phyloP scores from a whole-genome alignment of 495 filamentous ascomycete genomes.

The Penicillium crystallinum region DNA sequence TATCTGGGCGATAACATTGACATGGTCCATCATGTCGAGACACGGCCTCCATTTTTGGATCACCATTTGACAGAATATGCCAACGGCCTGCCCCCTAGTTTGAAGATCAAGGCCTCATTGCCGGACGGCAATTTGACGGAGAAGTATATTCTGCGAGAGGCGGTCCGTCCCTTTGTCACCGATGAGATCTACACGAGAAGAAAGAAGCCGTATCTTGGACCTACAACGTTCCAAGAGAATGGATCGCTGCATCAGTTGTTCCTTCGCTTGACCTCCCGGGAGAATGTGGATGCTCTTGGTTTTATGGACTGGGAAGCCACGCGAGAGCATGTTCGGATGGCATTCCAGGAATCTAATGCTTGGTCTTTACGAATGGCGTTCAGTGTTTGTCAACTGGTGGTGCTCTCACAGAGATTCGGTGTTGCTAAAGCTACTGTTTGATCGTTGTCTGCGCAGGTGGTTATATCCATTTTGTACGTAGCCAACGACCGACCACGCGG shows the following conservation, averaged over 20 bases:
- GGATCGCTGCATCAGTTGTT: conserved; percentile 38
- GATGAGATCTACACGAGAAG: conserved; percentile 42
- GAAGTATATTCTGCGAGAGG: conserved; percentile 49
- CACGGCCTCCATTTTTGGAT: conserved; percentile 47
- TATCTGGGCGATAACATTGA: conserved; percentile 47
- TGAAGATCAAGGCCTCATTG: conserved; percentile 32
- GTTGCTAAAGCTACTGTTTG: no score
- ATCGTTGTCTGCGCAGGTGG: no score
- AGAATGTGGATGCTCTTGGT: conserved; percentile 24
- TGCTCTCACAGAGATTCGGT: no score
- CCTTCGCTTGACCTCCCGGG: conserved; percentile 26
- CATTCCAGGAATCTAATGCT: no score
- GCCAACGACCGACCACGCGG: no score
- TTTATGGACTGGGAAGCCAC: conserved; percentile 1
- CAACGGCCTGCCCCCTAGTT: conserved; percentile 40
- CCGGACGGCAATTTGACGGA: conserved; percentile 13
- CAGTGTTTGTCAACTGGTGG: no score
- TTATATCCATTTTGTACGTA: no score
- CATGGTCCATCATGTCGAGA: conserved; percentile 48
- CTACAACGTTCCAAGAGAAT: conserved; percentile 18
- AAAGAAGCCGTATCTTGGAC: conserved; percentile 44
- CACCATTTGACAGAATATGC: conserved; percentile 46
- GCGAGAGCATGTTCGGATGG: no score
- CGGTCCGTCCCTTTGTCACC: conserved; percentile 44
- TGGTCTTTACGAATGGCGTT: no score